These are phyloP conservation scores for Parastagonospora avenae DNA, from an alignment of 2,329 filamentous ascomycete genomes.

Conservation along the genomic window DNA sequence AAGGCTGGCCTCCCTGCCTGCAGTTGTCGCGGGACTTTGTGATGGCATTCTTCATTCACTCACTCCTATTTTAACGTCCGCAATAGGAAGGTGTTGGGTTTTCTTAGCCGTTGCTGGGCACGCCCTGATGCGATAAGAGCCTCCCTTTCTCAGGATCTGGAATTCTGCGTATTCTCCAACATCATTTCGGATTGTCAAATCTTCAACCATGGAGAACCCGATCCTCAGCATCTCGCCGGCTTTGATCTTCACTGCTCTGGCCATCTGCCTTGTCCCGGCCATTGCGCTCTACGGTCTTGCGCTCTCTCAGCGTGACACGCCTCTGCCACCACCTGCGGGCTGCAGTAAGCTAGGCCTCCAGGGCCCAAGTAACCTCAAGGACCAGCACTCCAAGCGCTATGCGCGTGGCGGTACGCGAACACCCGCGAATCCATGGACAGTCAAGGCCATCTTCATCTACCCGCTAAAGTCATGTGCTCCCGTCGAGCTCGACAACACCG, in stretches of 20 bases:
- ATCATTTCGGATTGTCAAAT: background rate
- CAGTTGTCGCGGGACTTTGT: background rate
- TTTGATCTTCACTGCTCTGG: conserved; percentile 9
- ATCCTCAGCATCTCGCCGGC: background rate
- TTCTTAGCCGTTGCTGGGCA: conserved; percentile 14
- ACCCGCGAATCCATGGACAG: conserved; percentile 41
- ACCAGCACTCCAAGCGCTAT: conserved; percentile 62
- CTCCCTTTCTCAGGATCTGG: background rate
- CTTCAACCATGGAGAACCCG: background rate
- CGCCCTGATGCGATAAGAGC: conserved; percentile 19
- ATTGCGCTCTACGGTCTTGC: conserved; percentile 30
- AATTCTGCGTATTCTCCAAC: background rate
- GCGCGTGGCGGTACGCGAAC: conserved; percentile 35
- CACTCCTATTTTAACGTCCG: background rate
- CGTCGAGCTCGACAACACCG: conserved; percentile 70
- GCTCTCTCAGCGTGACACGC: conserved; percentile 26
- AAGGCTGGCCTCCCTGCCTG: background rate
- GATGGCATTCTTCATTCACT: background rate
- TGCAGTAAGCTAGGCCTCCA: conserved; percentile 59
- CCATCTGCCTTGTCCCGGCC: conserved; percentile 22
- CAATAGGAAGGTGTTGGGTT: conserved; percentile 3
- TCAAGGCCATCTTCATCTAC: conserved; percentile 78
- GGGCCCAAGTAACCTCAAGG: conserved; percentile 58
- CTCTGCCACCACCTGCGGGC: conserved; percentile 45
- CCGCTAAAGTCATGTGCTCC: conserved; percentile 83